Percentiles rank a stretch among this genome's conserved stretches.
These are phyloP conservation scores for Triticum turgidum DNA, from an alignment of 176 grass and related monocot genomes.

Conservation along the genomic window DNA sequence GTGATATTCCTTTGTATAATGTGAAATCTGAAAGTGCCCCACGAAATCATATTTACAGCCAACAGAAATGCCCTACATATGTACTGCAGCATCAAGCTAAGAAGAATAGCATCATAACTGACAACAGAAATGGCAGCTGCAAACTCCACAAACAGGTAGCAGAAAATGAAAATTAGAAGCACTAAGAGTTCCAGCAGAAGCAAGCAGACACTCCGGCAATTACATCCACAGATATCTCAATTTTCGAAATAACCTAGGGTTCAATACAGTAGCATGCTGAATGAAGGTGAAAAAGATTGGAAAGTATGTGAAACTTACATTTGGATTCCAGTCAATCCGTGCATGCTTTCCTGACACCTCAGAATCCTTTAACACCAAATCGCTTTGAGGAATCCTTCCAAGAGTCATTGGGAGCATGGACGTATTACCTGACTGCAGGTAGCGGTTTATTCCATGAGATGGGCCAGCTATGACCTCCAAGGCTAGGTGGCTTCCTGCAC, in stretches of 20 bases:
- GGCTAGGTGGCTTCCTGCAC: slow-evolving; percentile 58
- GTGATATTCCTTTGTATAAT: neutral
- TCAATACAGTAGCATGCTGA: neutral
- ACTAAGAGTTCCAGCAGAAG: neutral
- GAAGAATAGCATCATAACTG: slow-evolving; percentile 1
- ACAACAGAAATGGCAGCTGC: neutral
- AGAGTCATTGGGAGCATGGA: slow-evolving; percentile 48
- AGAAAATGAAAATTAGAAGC: neutral
- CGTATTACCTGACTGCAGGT: slow-evolving; percentile 37
- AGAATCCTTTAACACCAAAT: slow-evolving; percentile 66
- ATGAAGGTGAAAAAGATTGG: slow-evolving; percentile 17
- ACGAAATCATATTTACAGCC: neutral
- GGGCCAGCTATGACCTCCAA: slow-evolving; percentile 69
- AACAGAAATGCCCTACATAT: slow-evolving; percentile 5
- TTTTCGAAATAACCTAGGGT: neutral
- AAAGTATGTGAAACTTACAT: slow-evolving; percentile 39
- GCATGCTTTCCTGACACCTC: slow-evolving; percentile 83
- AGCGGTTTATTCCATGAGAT: slow-evolving; percentile 48
- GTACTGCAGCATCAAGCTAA: neutral
- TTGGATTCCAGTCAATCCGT: slow-evolving; percentile 57
- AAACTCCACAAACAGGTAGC: slow-evolving; percentile 15
- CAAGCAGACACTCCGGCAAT: neutral
- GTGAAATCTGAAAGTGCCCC: slow-evolving; percentile 1
- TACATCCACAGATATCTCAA: neutral
- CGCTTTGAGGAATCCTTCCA: slow-evolving; percentile 61